phyloP scores from a whole-genome alignment of 768 basidiomycete genomes.

The Mycena chlorophos region DNA sequence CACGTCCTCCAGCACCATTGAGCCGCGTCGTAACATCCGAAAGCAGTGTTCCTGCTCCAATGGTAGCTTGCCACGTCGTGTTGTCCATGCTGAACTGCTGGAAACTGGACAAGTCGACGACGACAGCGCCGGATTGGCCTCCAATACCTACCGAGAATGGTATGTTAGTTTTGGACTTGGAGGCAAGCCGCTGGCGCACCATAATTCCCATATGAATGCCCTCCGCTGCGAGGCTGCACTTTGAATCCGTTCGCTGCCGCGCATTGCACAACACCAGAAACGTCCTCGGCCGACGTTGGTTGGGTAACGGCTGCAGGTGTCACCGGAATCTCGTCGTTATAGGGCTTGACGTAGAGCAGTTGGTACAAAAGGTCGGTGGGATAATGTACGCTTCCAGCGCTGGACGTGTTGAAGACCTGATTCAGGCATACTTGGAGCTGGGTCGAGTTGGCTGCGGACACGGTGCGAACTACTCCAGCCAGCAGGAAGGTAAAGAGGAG shows the following conservation, averaged over 20 bases:
- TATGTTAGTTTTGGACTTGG: background rate
- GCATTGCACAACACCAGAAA: constrained; percentile 12
- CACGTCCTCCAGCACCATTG: constrained; percentile 23
- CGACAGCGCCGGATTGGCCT: constrained; percentile 28
- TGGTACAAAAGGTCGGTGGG: constrained; percentile 15
- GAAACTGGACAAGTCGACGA: constrained; percentile 30
- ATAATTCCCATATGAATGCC: constrained; percentile 21
- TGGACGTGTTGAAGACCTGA: background rate
- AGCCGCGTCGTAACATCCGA: constrained; percentile 24
- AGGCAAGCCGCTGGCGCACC: background rate
- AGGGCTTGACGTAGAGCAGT: constrained; percentile 10
- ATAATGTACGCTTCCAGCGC: too few species aligned
- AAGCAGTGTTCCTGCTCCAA: constrained; percentile 27
- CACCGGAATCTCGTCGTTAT: constrained; percentile 19
- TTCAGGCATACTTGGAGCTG: background rate
- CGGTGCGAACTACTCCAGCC: background rate
- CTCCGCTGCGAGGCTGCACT: constrained; percentile 20
- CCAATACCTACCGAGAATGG: constrained; percentile 23
- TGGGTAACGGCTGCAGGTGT: constrained; percentile 26
- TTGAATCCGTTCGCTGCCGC: constrained; percentile 7
- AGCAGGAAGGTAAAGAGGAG: background rate
- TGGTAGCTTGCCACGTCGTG: constrained; percentile 24
- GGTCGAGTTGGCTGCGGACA: background rate
- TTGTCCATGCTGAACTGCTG: constrained; percentile 28
- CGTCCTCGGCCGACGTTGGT: constrained; percentile 16